Evolutionary conservation across 495 filamentous ascomycete genomes (phyloP).

Genomic region (Rhypophila decipiens): DNA sequence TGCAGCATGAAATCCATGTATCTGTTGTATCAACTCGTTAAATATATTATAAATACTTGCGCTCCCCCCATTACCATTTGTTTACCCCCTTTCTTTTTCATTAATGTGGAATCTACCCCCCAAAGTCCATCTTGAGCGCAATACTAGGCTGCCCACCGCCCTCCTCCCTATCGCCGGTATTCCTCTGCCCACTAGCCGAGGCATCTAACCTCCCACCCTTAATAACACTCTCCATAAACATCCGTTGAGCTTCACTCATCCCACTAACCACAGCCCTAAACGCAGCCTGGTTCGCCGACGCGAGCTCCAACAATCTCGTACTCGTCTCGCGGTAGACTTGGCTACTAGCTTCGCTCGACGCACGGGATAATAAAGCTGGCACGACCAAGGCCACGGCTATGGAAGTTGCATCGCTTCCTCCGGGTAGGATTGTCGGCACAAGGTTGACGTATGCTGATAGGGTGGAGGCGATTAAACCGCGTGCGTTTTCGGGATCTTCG

Average conservation of each 20-base stretch:
- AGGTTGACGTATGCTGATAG: conserved; percentile 63
- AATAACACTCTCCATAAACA: conserved; percentile 78
- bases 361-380: conserved; percentile 72
- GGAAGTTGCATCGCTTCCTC: conserved; percentile 36
- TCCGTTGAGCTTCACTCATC: conserved; percentile 64
- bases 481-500: conserved; percentile 69
- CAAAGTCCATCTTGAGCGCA: conserved; percentile 91
- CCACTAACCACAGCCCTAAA: conserved; percentile 71
- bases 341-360: conserved; percentile 37
- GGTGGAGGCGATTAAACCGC: conserved; percentile 61
- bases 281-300: conserved; percentile 59
- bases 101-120: conserved; percentile 14
- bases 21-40: too few species aligned
- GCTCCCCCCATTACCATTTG: too few species aligned
- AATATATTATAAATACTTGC: too few species aligned
- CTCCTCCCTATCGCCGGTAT: conserved; percentile 29
- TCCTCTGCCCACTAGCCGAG: conserved; percentile 9
- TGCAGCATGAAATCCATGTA: too few species aligned
- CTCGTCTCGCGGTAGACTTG: conserved; percentile 67
- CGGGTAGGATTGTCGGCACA: conserved; percentile 14
- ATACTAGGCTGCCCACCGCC: conserved; percentile 64
- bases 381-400: conserved; percentile 67
- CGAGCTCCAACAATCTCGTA: conserved; percentile 70
- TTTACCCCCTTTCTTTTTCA: too few species aligned
- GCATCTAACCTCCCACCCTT: conserved; percentile 44